Evolutionary conservation across 2,329 filamentous ascomycete genomes (phyloP).

Genomic region (Colletotrichum sojae): DNA sequence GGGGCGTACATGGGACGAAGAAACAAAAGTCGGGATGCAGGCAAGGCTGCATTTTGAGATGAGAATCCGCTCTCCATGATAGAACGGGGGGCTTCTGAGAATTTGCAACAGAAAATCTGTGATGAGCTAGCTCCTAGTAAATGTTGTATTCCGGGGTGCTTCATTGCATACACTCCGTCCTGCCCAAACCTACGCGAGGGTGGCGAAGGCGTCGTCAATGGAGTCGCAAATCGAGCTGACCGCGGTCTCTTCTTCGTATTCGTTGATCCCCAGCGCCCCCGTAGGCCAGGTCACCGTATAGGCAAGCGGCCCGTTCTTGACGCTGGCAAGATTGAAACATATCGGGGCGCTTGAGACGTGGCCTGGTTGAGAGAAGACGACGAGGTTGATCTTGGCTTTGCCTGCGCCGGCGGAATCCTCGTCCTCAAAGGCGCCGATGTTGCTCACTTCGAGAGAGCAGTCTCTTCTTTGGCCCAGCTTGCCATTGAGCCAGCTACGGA

Average conservation of each 20-base stretch:
- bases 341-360: slow-evolving; percentile 54
- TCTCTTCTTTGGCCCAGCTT: slow-evolving; percentile 56
- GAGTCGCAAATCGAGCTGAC: slow-evolving; percentile 35
- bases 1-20: too few species aligned
- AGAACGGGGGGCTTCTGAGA: too few species aligned
- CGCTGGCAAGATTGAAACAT: slow-evolving; percentile 57
- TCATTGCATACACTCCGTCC: background rate
- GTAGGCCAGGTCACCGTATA: slow-evolving; percentile 58
- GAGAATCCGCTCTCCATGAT: too few species aligned
- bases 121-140: too few species aligned
- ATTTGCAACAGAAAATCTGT: too few species aligned
- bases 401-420: background rate
- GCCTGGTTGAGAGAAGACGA: slow-evolving; percentile 61
- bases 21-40: too few species aligned
- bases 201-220: slow-evolving; percentile 31
- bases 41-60: too few species aligned
- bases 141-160: too few species aligned
- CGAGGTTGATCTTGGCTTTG: slow-evolving; percentile 47
- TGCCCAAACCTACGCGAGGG: background rate
- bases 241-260: slow-evolving; percentile 46
- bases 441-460: slow-evolving; percentile 61
- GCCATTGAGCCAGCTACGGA: slow-evolving; percentile 55
- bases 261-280: slow-evolving; percentile 55
- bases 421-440: slow-evolving; percentile 55
- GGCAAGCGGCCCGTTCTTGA: slow-evolving; percentile 54